Percentiles rank a stretch among this genome's conserved stretches.
Conservation (phyloP, 441 rosid genomes). For the Euphorbia corollata region DNA sequence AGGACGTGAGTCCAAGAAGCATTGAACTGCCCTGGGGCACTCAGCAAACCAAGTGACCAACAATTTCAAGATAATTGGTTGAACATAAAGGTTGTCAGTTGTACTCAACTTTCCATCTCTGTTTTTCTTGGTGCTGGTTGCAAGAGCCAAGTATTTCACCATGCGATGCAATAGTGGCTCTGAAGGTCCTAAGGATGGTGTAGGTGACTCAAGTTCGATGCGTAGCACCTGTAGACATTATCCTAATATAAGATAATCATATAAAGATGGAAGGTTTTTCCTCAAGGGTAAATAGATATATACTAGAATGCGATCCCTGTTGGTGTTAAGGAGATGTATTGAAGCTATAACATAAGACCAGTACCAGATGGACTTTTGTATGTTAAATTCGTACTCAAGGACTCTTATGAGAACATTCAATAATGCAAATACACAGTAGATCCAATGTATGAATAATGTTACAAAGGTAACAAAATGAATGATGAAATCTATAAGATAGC, state of each 20-base stretch:
- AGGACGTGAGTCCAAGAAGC: conserved; percentile 85
- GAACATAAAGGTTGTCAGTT: conserved; percentile 41
- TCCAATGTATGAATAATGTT: neutral
- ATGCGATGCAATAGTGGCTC: conserved; percentile 85
- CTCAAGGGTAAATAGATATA: neutral
- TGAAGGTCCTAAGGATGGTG: conserved; percentile 68
- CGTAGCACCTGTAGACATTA: conserved; percentile 51
- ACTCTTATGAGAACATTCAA: neutral
- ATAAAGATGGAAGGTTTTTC: neutral
- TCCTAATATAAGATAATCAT: conserved; percentile 12
- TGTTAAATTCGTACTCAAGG: too few relatives aligned
- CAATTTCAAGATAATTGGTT: conserved; percentile 75
- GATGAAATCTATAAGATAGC: neutral
- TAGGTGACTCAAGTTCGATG: conserved; percentile 72
- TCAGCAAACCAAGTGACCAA: conserved; percentile 82
- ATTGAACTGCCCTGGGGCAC: conserved; percentile 75
- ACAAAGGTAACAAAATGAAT: neutral
- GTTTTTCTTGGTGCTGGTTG: conserved; percentile 56
- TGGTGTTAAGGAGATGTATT: neutral
- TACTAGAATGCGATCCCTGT: neutral
- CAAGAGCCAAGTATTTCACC: conserved; percentile 85
- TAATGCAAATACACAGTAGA: too few relatives aligned
- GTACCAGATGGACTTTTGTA: neutral
- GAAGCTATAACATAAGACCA: neutral
- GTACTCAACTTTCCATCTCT: conserved; percentile 61